Conservation (phyloP, 305 asterid species). For the Ajuga reptans region DNA sequence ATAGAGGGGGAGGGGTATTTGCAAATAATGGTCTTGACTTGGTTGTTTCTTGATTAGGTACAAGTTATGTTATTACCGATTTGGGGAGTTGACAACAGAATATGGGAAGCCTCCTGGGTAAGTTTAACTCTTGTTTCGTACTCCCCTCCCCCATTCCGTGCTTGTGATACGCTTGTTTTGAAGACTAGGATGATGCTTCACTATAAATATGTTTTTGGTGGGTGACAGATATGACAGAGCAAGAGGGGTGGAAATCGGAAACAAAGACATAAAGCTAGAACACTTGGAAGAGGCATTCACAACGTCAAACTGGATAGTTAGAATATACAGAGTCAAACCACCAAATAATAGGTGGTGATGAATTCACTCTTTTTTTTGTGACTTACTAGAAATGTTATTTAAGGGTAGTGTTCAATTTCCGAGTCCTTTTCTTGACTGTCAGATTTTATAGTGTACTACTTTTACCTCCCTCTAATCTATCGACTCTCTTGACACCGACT, state of each 20-base stretch:
- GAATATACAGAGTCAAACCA: constrained; percentile 92
- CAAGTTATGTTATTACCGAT: constrained; percentile 87
- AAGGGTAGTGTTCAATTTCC: constrained; percentile 26
- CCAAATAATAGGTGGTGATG: constrained; percentile 87
- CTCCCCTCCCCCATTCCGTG: no score
- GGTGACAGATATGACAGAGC: constrained; percentile 84
- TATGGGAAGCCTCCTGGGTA: constrained; percentile 96
- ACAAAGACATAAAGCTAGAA: constrained; percentile 87
- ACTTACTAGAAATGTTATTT: constrained; percentile 20
- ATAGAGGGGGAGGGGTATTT: neutral
- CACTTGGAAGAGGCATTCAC: constrained; percentile 94
- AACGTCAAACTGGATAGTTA: constrained; percentile 90
- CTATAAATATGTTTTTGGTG: neutral
- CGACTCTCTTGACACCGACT: no score
- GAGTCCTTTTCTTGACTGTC: no score
- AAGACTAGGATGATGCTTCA: neutral
- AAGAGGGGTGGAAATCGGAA: constrained; percentile 95
- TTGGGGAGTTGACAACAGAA: constrained; percentile 93
- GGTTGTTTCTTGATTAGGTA: constrained; percentile 43
- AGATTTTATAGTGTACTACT: no score
- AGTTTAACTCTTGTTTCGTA: constrained; percentile 27
- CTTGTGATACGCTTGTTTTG: no score
- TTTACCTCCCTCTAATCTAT: no score
- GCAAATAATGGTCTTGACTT: constrained; percentile 18
- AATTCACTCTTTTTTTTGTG: neutral